phyloP scores from a whole-genome alignment of 768 basidiomycete genomes.

The Trametes elegans region DNA sequence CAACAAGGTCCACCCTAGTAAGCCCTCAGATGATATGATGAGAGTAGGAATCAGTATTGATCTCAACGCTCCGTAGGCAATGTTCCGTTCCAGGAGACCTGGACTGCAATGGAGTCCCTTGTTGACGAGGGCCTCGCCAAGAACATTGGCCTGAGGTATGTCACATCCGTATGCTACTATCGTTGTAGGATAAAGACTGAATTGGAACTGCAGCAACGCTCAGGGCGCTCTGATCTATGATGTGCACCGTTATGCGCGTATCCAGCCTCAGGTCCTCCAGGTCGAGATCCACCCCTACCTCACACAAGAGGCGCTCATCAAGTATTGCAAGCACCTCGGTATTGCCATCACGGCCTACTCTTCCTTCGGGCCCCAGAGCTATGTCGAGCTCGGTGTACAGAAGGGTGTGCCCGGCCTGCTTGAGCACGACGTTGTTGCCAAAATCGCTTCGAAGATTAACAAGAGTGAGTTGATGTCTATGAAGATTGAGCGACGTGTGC shows the following conservation, averaged over 20 bases:
- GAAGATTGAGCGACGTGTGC: slow-evolving; percentile 44
- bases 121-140: slow-evolving; percentile 67
- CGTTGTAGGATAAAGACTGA: background rate
- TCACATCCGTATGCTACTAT: background rate
- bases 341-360: slow-evolving; percentile 57
- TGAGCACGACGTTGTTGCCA: slow-evolving; percentile 41
- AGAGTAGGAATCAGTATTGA: background rate
- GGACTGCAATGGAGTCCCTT: slow-evolving; percentile 78
- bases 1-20: slow-evolving; percentile 64
- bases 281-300: slow-evolving; percentile 60
- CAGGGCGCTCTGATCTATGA: slow-evolving; percentile 71
- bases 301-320: slow-evolving; percentile 46
- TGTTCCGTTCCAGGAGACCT: slow-evolving; percentile 78
- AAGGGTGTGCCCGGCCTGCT: slow-evolving; percentile 53
- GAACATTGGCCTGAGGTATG: slow-evolving; percentile 77
- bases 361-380: slow-evolving; percentile 52
- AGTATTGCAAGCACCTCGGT: slow-evolving; percentile 41
- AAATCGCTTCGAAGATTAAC: slow-evolving; percentile 46
- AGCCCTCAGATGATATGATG: slow-evolving; percentile 20
- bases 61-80: slow-evolving; percentile 45
- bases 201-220: slow-evolving; percentile 56
- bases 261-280: slow-evolving; percentile 56
- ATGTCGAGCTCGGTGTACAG: slow-evolving; percentile 65
- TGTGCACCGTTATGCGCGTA: slow-evolving; percentile 73
- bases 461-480: slow-evolving; percentile 53